Conservation (phyloP, 805 yeast genomes). For the Pichia paraexigua region DNA sequence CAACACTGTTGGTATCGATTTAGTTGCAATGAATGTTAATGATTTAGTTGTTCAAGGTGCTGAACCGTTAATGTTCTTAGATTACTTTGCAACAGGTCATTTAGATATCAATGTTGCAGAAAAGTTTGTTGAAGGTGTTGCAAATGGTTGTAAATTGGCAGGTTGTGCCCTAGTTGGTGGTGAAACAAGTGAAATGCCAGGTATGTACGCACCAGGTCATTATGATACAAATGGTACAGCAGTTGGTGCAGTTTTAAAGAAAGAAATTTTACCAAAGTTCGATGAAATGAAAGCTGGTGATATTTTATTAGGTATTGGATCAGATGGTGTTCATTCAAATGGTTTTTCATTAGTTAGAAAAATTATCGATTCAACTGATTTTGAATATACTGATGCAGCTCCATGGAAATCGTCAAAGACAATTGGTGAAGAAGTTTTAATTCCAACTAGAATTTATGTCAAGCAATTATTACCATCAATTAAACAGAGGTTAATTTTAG, state of each 20-base stretch:
- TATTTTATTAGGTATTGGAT: slow-evolving; percentile 75
- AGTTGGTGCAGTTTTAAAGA: slow-evolving; percentile 87
- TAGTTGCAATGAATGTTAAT: slow-evolving; percentile 98
- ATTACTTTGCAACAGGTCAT: slow-evolving; percentile 93
- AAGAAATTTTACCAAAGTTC: slow-evolving; percentile 63
- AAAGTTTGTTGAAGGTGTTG: slow-evolving; percentile 89
- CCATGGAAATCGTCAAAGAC: slow-evolving; percentile 76
- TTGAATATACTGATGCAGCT: slow-evolving; percentile 62
- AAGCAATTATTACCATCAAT: slow-evolving; percentile 77
- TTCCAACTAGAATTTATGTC: slow-evolving; percentile 92
- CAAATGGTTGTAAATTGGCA: slow-evolving; percentile 88
- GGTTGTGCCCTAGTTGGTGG: slow-evolving; percentile 99
- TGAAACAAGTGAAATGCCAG: slow-evolving; percentile 99
- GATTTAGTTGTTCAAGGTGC: slow-evolving; percentile 99
- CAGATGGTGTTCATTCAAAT: slow-evolving; percentile 94
- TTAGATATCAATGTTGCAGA: slow-evolving; percentile 79
- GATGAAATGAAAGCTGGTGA: slow-evolving; percentile 70
- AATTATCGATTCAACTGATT: slow-evolving; percentile 72
- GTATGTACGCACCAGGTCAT: slow-evolving; percentile 91
- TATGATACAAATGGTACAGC: slow-evolving; percentile 99
- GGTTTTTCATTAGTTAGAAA: slow-evolving; percentile 94
- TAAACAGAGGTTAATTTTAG: slow-evolving; percentile 60
- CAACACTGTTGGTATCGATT: slow-evolving; percentile 96
- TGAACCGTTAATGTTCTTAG: slow-evolving; percentile 90
- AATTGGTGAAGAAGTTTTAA: slow-evolving; percentile 77